Base-by-base conservation (phyloP, 2,329 filamentous ascomycete genomes). In the Colletotrichum chrysophilum region DNA sequence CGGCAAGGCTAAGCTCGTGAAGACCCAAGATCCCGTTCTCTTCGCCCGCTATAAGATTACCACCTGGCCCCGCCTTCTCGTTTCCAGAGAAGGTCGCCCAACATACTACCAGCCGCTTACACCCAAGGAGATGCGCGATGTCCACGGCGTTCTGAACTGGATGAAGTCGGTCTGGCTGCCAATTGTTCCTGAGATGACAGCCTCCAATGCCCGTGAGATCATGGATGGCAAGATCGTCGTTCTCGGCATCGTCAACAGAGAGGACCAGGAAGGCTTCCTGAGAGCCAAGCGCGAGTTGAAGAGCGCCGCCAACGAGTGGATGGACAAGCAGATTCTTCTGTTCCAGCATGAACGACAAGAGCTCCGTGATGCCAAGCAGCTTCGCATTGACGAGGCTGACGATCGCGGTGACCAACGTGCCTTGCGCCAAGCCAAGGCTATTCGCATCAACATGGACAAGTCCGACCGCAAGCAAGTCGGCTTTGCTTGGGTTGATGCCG, bases 81-180 rank as follows among this genome's bases (percentile, higher is more conserved):
- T 98, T 5, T 95, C 95, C 14, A 91, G 97, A 74, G 96, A 98
- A 82, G 96, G 96, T 12, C 93, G 96, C 60, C 94, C 97, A 52
- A 96, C 93, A 2, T 98, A 98, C 85, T 99, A 97, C 84, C 94
- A 93, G 32, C 95, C 94, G 9, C 89, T 98, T 52, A 94, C 95
- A 1, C 97, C 97, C 1, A 92, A 94, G 80, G 96, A 98, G 80
- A 98, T 98, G 95, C 93, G 97, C 74, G 95, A 99, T 81, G 94
- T 94, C 76, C 91, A 93, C 69, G 91, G 81, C 79, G 91, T 99
- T 13, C 88, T 98, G 21, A 90, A 90, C 72, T 99, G 97, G 97
- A 98, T 99, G 96, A 94, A 94, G 83, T 95, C 93, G 4, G 96
- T 98, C 18, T 99, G 97, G 97, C 89, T 98, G 21, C 97, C 97